Evolutionary conservation across 108 stramenopile species (phyloP).

Genomic region (Fragilaria crotonensis): DNA sequence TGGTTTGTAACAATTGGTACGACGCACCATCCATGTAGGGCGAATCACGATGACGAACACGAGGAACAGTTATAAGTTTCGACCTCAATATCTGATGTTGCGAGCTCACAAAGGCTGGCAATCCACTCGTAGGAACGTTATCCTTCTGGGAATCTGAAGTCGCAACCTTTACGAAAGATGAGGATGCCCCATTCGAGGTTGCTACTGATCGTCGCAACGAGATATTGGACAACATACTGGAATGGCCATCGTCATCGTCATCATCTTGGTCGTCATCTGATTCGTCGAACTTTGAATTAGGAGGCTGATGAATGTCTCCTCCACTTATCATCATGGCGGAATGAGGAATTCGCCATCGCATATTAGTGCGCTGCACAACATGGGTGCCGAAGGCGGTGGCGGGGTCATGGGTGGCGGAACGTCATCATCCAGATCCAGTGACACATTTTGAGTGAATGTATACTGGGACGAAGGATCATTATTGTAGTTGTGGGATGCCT

Average conservation of each 20-base stretch:
- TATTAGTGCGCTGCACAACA: not conserved
- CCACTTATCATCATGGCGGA: not conserved
- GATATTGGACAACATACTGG: slow-evolving; percentile 42
- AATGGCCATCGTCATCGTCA: slow-evolving; percentile 52
- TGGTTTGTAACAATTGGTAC: no score
- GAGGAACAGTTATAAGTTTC: no score
- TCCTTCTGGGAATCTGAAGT: no score
- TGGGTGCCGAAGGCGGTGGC: not conserved
- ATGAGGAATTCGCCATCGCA: not conserved
- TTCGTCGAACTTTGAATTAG: not conserved
- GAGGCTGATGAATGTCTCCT: not conserved
- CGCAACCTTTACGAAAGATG: no score
- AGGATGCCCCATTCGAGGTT: no score
- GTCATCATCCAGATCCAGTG: not conserved
- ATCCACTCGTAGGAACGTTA: no score
- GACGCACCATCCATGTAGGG: no score
- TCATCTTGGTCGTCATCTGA: slow-evolving; percentile 45
- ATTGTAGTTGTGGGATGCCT: not conserved
- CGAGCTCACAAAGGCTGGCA: no score
- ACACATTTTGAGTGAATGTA: not conserved
- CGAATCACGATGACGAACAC: no score
- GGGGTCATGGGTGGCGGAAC: not conserved
- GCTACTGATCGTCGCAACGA: slow-evolving; percentile 21
- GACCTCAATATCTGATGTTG: no score
- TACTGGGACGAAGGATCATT: not conserved